These are phyloP conservation scores for Cryptococcus deneoformans DNA, from an alignment of 1,284 basidiomycete genomes.

Conservation along the genomic window DNA sequence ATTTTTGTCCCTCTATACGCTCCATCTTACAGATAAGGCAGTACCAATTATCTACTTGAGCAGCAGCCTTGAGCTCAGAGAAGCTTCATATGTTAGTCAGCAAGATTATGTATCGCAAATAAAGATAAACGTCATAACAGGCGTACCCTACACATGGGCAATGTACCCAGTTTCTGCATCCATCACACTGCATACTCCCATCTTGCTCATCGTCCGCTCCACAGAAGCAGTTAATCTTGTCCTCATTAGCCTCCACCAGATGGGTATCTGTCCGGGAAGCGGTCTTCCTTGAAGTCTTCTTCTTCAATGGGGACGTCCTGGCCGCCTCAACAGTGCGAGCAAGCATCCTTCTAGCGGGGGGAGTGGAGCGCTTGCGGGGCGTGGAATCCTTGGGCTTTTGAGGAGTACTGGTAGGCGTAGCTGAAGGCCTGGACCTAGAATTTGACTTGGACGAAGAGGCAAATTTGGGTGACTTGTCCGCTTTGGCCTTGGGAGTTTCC, in stretches of 20 bases:
- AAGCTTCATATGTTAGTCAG: slow-evolving; percentile 2
- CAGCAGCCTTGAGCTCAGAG: not conserved
- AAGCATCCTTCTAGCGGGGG: too few relatives aligned
- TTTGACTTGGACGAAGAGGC: not conserved
- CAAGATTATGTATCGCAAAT: not conserved
- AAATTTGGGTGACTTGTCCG: not conserved
- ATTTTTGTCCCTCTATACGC: not conserved
- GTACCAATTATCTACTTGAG: not conserved
- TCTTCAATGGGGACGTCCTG: not conserved
- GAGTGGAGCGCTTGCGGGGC: too few relatives aligned
- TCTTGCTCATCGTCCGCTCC: slow-evolving; percentile 3
- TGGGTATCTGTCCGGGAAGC: not conserved
- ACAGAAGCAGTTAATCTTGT: slow-evolving; percentile 11
- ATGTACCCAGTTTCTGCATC: slow-evolving; percentile 15
- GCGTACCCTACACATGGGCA: slow-evolving; percentile 18
- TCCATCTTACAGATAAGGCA: slow-evolving; percentile 13
- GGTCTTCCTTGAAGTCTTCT: not conserved
- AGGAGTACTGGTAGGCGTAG: not conserved
- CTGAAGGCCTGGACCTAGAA: not conserved
- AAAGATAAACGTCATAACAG: not conserved
- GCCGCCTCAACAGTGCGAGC: not conserved
- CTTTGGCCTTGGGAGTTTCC: too few relatives aligned
- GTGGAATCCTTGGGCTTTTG: too few relatives aligned
- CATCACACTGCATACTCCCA: slow-evolving; percentile 11
- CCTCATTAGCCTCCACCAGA: not conserved